phyloP scores from a whole-genome alignment of 768 basidiomycete species.

The Cystobasidiopsis lactophilus region DNA sequence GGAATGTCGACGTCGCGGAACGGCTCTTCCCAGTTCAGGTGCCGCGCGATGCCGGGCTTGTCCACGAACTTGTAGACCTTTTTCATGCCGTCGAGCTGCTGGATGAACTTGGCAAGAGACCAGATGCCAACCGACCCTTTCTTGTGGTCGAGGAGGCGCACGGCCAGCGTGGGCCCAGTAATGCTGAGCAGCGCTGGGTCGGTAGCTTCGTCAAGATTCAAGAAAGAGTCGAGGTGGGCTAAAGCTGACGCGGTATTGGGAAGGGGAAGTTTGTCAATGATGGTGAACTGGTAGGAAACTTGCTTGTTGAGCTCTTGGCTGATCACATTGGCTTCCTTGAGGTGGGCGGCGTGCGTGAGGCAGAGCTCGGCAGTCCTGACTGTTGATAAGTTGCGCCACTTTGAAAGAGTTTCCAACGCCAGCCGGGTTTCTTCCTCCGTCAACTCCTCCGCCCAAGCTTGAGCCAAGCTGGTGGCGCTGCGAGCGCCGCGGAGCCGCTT shows the following conservation, averaged over 20 bases:
- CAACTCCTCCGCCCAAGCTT: conserved; percentile 7
- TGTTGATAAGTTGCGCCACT: conserved; percentile 61
- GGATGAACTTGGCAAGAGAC: conserved; percentile 70
- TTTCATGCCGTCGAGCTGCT: conserved; percentile 79
- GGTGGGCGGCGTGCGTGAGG: conserved; percentile 54
- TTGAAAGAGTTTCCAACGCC: conserved; percentile 31
- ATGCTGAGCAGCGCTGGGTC: conserved; percentile 51
- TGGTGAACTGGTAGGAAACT: conserved; percentile 76
- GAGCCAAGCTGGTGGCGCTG: conserved; percentile 4
- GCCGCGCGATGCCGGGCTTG: conserved; percentile 75
- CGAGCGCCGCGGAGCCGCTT: conserved; percentile 9
- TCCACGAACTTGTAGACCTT: conserved; percentile 75
- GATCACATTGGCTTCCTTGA: conserved; percentile 89
- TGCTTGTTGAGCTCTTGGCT: conserved; percentile 69
- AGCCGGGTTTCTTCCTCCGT: conserved; percentile 1
- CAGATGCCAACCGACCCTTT: conserved; percentile 74
- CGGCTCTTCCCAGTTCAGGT: conserved; percentile 79
- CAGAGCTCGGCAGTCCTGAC: conserved; percentile 86
- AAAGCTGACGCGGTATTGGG: conserved; percentile 63
- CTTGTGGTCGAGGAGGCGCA: conserved; percentile 77
- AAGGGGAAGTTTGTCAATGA: conserved; percentile 58
- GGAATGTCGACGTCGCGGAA: conserved; percentile 65
- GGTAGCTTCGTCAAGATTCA: conserved; percentile 84
- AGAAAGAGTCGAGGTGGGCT: too few relatives aligned
- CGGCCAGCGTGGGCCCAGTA: conserved; percentile 58